phyloP scores from a whole-genome alignment of 345 rosid genomes.

The Pugionium dolabratum region DNA sequence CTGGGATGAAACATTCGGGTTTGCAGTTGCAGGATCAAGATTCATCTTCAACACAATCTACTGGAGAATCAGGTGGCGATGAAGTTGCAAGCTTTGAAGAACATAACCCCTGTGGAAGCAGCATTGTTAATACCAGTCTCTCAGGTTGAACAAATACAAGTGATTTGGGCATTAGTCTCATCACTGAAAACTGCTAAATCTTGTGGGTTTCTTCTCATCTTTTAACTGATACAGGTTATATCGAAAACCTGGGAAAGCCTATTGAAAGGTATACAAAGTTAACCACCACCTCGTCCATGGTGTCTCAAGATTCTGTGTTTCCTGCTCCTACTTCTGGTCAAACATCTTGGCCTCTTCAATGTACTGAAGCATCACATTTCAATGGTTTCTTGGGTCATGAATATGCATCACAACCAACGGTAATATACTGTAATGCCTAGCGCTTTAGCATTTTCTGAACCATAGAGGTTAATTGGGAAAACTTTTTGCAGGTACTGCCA shows the following conservation, averaged over 20 bases:
- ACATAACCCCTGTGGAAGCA: slow-evolving; percentile 35
- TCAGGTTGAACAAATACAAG: slow-evolving; percentile 20
- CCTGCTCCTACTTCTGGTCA: slow-evolving; percentile 46
- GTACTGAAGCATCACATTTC: slow-evolving; percentile 51
- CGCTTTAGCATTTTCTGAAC: neutral
- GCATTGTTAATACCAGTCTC: slow-evolving; percentile 6
- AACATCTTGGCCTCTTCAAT: slow-evolving; percentile 44
- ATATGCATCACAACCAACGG: slow-evolving; percentile 53
- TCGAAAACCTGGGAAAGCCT: slow-evolving; percentile 40
- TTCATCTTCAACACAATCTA: slow-evolving; percentile 67
- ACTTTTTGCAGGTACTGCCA: slow-evolving; percentile 41
- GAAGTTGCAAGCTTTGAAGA: slow-evolving; percentile 54
- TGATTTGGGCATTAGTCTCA: neutral
- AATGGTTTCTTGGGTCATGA: slow-evolving; percentile 50
- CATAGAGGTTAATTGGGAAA: neutral
- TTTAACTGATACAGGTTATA: slow-evolving; percentile 46
- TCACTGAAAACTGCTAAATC: neutral
- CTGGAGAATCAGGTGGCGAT: slow-evolving; percentile 49
- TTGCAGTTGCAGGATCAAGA: slow-evolving; percentile 57
- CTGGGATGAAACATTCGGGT: slow-evolving; percentile 20
- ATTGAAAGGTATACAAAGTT: slow-evolving; percentile 22
- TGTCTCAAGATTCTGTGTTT: slow-evolving; percentile 54
- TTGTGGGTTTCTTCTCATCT: neutral
- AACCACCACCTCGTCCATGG: slow-evolving; percentile 31
- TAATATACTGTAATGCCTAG: slow-evolving; percentile 26